Percentiles rank a stretch among this genome's conserved stretches.
Evolutionary conservation across 139 green algal species (phyloP).

Genomic region (Chlorella vulgaris): DNA sequence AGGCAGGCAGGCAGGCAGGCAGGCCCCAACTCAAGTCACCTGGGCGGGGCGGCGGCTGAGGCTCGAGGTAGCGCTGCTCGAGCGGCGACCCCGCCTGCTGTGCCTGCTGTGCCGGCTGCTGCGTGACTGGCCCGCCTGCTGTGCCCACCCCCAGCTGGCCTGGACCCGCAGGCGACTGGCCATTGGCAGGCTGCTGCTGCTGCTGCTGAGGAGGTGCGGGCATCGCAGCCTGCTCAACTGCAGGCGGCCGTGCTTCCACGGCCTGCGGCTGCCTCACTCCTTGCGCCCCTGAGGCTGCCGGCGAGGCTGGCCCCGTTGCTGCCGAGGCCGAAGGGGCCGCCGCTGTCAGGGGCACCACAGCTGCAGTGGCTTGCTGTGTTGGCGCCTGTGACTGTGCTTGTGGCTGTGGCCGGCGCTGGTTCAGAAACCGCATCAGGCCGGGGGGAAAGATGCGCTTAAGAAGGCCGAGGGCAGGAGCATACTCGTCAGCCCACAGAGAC

Average conservation of each 20-base stretch:
- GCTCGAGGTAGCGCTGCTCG: background rate
- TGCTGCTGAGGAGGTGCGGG: background rate
- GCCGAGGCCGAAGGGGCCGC: background rate
- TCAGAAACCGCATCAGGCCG: constrained; percentile 78
- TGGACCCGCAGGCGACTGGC: background rate
- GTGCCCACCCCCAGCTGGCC: background rate
- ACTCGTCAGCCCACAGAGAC: constrained; percentile 81
- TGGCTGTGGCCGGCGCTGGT: background rate
- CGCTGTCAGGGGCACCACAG: background rate
- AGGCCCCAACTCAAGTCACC: background rate
- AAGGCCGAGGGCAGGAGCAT: constrained; percentile 72
- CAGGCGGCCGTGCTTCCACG: background rate
- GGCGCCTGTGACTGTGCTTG: background rate
- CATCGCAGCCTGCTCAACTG: background rate
- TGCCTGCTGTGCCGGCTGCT: background rate
- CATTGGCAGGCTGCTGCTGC: background rate
- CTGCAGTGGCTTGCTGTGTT: background rate
- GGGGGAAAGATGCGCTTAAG: constrained; percentile 74
- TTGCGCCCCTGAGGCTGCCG: background rate
- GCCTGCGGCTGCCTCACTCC: background rate
- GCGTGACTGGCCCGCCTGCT: background rate
- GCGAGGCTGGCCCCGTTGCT: background rate
- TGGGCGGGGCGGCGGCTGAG: background rate
- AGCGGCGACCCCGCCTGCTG: background rate
- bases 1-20: background rate